Percentiles rank a stretch among this genome's conserved stretches.
These are phyloP conservation scores for Dendrocalamus latiflorus DNA, from an alignment of 202 grass and related monocot genomes.

Conservation along the genomic window DNA sequence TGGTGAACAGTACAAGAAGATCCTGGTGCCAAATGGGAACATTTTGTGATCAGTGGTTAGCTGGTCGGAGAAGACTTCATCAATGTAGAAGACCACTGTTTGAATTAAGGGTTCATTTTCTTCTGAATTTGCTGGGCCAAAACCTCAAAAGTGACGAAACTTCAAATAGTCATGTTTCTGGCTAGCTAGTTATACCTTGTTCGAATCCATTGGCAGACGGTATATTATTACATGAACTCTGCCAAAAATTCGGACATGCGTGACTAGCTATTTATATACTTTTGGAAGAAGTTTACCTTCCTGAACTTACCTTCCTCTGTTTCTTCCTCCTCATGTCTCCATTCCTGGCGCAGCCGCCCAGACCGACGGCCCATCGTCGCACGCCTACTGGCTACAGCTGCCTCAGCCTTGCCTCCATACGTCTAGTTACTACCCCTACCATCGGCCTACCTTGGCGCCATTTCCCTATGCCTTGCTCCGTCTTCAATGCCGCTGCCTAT, in stretches of 20 bases:
- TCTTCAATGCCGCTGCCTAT: too few relatives aligned
- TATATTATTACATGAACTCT: not conserved
- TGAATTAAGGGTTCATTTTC: not conserved
- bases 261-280: not conserved
- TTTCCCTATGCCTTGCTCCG: too few relatives aligned
- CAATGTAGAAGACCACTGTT: not conserved
- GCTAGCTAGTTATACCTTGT: not conserved
- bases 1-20: not conserved
- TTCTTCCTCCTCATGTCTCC: too few relatives aligned
- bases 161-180: not conserved
- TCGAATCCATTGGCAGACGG: not conserved
- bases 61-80: not conserved
- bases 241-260: conserved; percentile 4
- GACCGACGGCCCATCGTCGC: too few relatives aligned
- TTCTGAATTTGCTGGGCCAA: not conserved
- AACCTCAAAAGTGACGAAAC: not conserved
- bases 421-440: too few relatives aligned
- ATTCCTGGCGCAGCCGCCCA: too few relatives aligned
- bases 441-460: too few relatives aligned
- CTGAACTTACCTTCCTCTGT: too few relatives aligned
- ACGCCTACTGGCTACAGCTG: too few relatives aligned
- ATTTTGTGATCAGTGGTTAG: conserved; percentile 11
- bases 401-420: too few relatives aligned
- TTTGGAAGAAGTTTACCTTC: too few relatives aligned
- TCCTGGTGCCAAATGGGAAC: not conserved